phyloP scores from a whole-genome alignment of 1,284 basidiomycete genomes.

The Austroboletus niveus region DNA sequence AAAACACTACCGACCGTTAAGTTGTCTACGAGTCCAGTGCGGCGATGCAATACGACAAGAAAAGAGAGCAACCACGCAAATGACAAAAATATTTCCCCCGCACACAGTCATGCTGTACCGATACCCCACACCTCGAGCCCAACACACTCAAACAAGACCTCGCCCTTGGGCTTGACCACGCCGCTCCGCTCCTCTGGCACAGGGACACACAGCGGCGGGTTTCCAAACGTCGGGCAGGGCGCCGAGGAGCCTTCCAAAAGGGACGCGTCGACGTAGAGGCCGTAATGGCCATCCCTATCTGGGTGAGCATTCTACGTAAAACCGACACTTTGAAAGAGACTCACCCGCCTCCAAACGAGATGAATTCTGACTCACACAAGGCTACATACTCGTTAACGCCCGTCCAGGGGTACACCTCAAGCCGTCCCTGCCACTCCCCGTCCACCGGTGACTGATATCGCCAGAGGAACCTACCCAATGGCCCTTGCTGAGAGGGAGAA shows the following conservation, averaged over 20 bases:
- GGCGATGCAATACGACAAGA: no score
- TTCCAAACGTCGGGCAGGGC: slow-evolving; percentile 84
- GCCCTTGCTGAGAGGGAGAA: no score
- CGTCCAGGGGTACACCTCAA: slow-evolving; percentile 82
- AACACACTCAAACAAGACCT: slow-evolving; percentile 76
- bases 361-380: slow-evolving; percentile 74
- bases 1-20: no score
- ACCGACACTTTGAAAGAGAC: slow-evolving; percentile 30
- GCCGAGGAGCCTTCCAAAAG: slow-evolving; percentile 85
- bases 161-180: slow-evolving; percentile 33
- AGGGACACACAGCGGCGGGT: slow-evolving; percentile 69
- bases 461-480: slow-evolving; percentile 71
- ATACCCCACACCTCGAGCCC: slow-evolving; percentile 86
- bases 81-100: no score
- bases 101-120: slow-evolving; percentile 28
- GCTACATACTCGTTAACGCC: slow-evolving; percentile 91
- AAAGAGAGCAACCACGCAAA: no score
- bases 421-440: slow-evolving; percentile 24
- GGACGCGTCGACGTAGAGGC: slow-evolving; percentile 84
- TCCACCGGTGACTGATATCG: slow-evolving; percentile 32
- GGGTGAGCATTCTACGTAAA: background rate
- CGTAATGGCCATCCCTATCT: slow-evolving; percentile 81
- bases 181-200: slow-evolving; percentile 22
- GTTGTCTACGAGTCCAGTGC: no score
- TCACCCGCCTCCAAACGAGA: slow-evolving; percentile 91